Evolutionary conservation across 164 flowering plant genomes (phyloP), one percentile per base, ranked within the genome.

Genomic region (Nelumbo lutea): DNA sequence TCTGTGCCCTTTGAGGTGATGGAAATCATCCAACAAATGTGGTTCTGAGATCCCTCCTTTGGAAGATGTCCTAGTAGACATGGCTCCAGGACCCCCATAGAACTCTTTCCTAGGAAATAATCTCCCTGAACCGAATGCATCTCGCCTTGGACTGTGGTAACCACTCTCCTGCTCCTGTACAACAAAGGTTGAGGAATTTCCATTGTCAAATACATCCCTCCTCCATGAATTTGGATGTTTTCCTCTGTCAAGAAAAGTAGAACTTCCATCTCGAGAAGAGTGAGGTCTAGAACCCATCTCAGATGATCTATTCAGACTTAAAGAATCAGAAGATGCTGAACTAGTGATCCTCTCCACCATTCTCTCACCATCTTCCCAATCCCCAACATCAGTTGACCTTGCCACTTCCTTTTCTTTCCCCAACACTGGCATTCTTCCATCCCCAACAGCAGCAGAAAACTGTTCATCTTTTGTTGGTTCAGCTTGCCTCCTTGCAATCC

Each of bases 331-430:
- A 58, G 91, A 85, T 45, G 88, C 87, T 40, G 92, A 88, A 68
- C 83, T 79, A 42, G 91, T 85, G 51, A 94, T 83, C 69, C 90
- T 83, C 70, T 91, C 95, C 63, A 91, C 97, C 92, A 86, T 85
- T 79, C 88, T 82, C 77, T 94, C 96, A 68, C 94, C 79, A 61
- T 91, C 98, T 78, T 94, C 96, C 98, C 97, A 94, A 61, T 86
- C 84, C 70, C 82, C 86, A 51, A 83, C 55, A 66, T 90, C 91
- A 46, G 77, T 73, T 45, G 62, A 67, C 75, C 75, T 73, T 4
- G 78, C 72, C 2, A 64, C 52, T 67, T 85, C 87, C 66, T 70
- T 84, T 63, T 82, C 95, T 46, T 71, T 82, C 38, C 64, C 57
- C 3, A 50, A 39, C 8, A 68, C 76, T 0, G 77, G 46, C 15